A percentile compares a stretch with the other conserved stretches of the same genome.
These are phyloP conservation scores for Schizophyllum commune DNA, from an alignment of 1,284 basidiomycete species.

Conservation along the genomic window DNA sequence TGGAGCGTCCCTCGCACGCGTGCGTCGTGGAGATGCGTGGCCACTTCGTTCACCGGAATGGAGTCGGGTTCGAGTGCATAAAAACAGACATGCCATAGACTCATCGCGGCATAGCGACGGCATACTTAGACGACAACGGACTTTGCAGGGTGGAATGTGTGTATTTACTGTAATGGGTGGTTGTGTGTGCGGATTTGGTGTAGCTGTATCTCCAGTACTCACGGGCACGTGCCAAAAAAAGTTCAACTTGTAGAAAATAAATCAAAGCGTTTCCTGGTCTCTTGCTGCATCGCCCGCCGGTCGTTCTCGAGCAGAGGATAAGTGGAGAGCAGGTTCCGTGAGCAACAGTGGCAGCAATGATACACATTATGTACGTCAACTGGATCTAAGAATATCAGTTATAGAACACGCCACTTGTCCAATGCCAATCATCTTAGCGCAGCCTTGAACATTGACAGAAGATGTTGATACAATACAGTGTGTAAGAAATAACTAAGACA, in stretches of 20 bases:
- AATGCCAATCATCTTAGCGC: constrained; percentile 25
- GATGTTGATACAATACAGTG: constrained; percentile 74
- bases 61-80: neutral
- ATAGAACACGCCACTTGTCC: constrained; percentile 7
- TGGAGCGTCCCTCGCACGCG: neutral
- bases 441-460: constrained; percentile 42
- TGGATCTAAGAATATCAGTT: neutral
- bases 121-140: neutral
- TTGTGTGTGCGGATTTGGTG: neutral
- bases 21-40: neutral
- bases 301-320: no score
- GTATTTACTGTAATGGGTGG: neutral
- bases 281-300: no score
- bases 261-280: no score
- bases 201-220: no score
- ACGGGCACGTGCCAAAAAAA: neutral
- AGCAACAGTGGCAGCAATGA: neutral
- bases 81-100: neutral
- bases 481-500: constrained; percentile 12
- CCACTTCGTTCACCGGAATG: neutral
- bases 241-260: neutral
- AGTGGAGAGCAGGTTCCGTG: neutral
- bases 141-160: neutral
- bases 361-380: neutral
- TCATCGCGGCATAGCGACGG: neutral